Evolutionary conservation across 2,329 filamentous ascomycete species (phyloP).

Genomic region (Ilyonectria sp.): DNA sequence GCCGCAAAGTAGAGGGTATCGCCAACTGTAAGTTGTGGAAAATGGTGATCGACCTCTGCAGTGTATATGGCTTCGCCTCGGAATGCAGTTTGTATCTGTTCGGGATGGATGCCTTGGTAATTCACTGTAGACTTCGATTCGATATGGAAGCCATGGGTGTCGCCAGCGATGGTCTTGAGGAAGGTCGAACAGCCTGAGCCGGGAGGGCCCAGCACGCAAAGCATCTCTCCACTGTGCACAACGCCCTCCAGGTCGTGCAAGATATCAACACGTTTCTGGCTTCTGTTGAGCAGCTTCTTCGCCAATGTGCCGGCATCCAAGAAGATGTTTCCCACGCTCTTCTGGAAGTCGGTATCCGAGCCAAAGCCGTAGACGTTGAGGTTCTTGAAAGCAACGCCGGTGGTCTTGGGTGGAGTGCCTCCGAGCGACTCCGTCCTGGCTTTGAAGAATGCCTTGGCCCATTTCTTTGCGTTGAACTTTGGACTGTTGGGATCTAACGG

Average conservation of each 20-base stretch:
- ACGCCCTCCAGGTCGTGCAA: slow-evolving; percentile 75
- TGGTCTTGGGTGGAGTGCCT: slow-evolving; percentile 8
- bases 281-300: slow-evolving; percentile 65
- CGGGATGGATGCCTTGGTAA: slow-evolving; percentile 75
- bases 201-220: slow-evolving; percentile 79
- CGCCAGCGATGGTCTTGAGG: slow-evolving; percentile 83
- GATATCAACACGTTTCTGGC: slow-evolving; percentile 72
- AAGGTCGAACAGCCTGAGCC: slow-evolving; percentile 82
- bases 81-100: slow-evolving; percentile 82
- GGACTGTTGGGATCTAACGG: slow-evolving; percentile 15
- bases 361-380: slow-evolving; percentile 77
- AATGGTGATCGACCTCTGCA: slow-evolving; percentile 84
- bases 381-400: slow-evolving; percentile 74
- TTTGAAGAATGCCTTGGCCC: slow-evolving; percentile 20
- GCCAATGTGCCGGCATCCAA: slow-evolving; percentile 60
- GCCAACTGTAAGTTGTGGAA: slow-evolving; percentile 80
- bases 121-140: slow-evolving; percentile 79
- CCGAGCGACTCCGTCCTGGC: not conserved
- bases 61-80: slow-evolving; percentile 88
- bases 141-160: slow-evolving; percentile 82
- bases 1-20: slow-evolving; percentile 84
- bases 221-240: slow-evolving; percentile 78
- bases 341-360: slow-evolving; percentile 77
- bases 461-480: slow-evolving; percentile 5
- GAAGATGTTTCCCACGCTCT: slow-evolving; percentile 71